These are phyloP conservation scores for Leavenworthia alabamica DNA, from an alignment of 345 rosid species.

Conservation along the genomic window DNA sequence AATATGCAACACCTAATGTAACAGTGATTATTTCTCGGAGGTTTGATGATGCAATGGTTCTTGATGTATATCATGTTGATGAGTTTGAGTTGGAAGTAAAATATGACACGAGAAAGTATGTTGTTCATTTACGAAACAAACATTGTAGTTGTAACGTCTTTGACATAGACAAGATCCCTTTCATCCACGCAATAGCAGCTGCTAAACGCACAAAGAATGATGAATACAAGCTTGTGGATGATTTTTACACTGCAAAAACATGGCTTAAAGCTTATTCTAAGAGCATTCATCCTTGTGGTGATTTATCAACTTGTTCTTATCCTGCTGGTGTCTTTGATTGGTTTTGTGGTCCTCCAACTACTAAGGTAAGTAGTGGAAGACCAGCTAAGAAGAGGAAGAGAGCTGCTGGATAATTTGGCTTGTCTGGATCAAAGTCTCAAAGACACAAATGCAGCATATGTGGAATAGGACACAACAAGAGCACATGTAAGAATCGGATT, in stretches of 20 bases:
- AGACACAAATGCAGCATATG: not conserved
- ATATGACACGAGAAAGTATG: not conserved
- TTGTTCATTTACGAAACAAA: too few species aligned
- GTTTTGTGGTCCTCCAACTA: not conserved
- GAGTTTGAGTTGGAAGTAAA: not conserved
- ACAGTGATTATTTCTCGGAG: not conserved
- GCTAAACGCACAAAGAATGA: not conserved
- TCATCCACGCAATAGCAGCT: not conserved
- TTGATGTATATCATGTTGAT: not conserved
- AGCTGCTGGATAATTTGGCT: not conserved
- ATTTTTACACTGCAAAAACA: not conserved
- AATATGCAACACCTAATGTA: not conserved
- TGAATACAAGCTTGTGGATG: not conserved
- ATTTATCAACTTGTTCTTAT: not conserved
- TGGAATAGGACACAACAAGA: not conserved
- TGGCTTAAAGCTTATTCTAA: not conserved
- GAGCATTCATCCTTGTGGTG: not conserved
- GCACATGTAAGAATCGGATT: not conserved
- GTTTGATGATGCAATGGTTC: not conserved
- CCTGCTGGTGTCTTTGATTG: not conserved
- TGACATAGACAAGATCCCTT: not conserved
- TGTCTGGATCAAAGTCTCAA: not conserved
- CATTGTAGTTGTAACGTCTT: not conserved
- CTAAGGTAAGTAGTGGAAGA: not conserved
- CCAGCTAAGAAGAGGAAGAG: not conserved